phyloP scores from a whole-genome alignment of 2,329 filamentous ascomycete species.

The Fusarium sp. region DNA sequence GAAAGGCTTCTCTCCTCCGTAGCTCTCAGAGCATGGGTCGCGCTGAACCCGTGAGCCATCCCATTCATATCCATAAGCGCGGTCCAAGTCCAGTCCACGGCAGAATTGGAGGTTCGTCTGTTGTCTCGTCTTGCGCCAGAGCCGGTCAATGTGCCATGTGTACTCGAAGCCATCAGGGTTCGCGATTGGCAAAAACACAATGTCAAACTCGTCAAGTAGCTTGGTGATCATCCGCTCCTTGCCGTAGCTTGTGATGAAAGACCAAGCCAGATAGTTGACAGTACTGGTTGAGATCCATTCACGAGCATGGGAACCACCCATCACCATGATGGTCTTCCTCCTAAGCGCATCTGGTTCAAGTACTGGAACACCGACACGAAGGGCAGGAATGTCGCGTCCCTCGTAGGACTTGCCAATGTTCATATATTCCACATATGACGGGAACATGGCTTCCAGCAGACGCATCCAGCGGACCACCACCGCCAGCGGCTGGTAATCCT shows the following conservation, averaged over 20 bases:
- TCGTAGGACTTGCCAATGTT: constrained; percentile 89
- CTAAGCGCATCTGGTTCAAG: constrained; percentile 57
- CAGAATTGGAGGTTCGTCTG: constrained; percentile 86
- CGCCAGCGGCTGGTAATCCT: constrained; percentile 88
- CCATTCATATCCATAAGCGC: constrained; percentile 88
- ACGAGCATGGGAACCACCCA: constrained; percentile 89
- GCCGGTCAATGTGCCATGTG: constrained; percentile 88
- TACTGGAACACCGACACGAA: constrained; percentile 76
- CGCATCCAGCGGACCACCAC: constrained; percentile 92
- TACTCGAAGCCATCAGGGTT: constrained; percentile 97
- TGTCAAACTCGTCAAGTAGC: constrained; percentile 85
- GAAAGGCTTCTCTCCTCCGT: constrained; percentile 85
- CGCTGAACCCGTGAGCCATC: constrained; percentile 71
- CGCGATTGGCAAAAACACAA: constrained; percentile 86
- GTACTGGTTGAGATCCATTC: constrained; percentile 97
- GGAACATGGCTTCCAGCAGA: constrained; percentile 89
- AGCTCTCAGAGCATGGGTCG: constrained; percentile 93
- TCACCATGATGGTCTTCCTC: constrained; percentile 83
- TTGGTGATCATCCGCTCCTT: constrained; percentile 78
- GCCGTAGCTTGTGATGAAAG: constrained; percentile 84
- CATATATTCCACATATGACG: constrained; percentile 78
- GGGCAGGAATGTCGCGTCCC: constrained; percentile 84
- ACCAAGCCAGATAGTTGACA: constrained; percentile 91
- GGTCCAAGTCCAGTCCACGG: constrained; percentile 88
- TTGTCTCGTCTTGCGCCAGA: constrained; percentile 96